Percentiles rank a stretch among this genome's conserved stretches.
phyloP scores from a whole-genome alignment of 805 yeast genomes.

The Nakazawaea anatomiae region DNA sequence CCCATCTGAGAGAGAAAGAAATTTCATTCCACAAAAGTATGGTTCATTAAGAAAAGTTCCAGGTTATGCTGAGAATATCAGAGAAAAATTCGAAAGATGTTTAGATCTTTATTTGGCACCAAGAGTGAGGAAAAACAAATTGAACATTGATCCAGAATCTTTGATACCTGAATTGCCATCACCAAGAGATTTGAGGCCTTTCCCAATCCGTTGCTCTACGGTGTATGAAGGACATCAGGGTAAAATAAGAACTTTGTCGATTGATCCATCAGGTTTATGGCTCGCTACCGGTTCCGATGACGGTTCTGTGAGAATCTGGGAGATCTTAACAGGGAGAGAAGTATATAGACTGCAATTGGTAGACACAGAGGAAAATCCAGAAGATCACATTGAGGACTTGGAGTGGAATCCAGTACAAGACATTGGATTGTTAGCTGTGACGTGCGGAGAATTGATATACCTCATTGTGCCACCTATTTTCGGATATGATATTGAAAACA shows the following conservation, averaged over 20 bases:
- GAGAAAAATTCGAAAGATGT: slow-evolving; percentile 92
- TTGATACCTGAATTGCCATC: slow-evolving; percentile 94
- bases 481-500: slow-evolving; percentile 81
- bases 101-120: slow-evolving; percentile 94
- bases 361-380: slow-evolving; percentile 44
- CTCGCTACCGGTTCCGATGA: slow-evolving; percentile 97
- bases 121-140: slow-evolving; percentile 83
- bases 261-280: slow-evolving; percentile 91
- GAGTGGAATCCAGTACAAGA: slow-evolving; percentile 85
- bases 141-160: slow-evolving; percentile 93
- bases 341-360: slow-evolving; percentile 55
- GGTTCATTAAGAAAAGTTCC: slow-evolving; percentile 86
- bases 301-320: slow-evolving; percentile 96
- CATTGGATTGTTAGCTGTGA: slow-evolving; percentile 76
- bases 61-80: slow-evolving; percentile 76
- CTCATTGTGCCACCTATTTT: slow-evolving; percentile 86
- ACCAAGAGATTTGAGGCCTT: slow-evolving; percentile 93
- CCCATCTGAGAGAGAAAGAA: slow-evolving; percentile 71
- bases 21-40: slow-evolving; percentile 79
- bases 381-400: slow-evolving; percentile 73
- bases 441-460: slow-evolving; percentile 76
- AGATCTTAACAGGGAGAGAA: slow-evolving; percentile 90
- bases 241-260: slow-evolving; percentile 71
- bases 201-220: slow-evolving; percentile 89
- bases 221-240: slow-evolving; percentile 78